Base-by-base conservation (phyloP, 306 rosid species). In the Gastrolobium bilobum region DNA sequence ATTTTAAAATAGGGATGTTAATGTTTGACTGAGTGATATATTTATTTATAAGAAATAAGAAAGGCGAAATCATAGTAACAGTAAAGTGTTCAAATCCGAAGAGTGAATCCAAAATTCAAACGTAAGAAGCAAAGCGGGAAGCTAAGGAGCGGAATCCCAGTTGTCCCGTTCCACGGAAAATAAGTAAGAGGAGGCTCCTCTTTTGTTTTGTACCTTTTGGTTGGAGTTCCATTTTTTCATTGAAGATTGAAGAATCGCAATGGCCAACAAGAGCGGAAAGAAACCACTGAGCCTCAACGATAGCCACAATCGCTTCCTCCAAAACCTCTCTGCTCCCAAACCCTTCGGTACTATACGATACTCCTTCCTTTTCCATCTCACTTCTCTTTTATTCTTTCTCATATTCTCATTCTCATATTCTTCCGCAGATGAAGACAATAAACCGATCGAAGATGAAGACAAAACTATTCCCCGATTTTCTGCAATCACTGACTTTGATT, bases 221-320 rank as follows among this genome's bases (percentile, higher is more conserved):
- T 20, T 20, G 26, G 26, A 20, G 26, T 20, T 20, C 26, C 1
- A 20, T 20, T 20, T 20, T 20, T 20, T 20, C 26, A 20, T 20
- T 20, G 26, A 20, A 20, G 26, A 20, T 20, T 20, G 26, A 20
- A 20, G 48, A 20, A 50, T 2, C 15, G 34, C 33, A 79, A 94
- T 91, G 97, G 97, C 83, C 57, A 89, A 83, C 81, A 78, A 60
- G 37, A 73, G 78, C 77, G 58, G 50, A 15, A 91, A 80, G 75
- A 91, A 81, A 64, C 89, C 95, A 2, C 63, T 83, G 53, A 92
- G 97, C 56, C 90, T 95, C 56, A 95, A 95, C 88, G 99, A 92
- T 10, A 84, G 90, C 63, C 97, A 95, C 76, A 86, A 91, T 75
- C 94, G 97, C 30, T 75, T 92, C 81, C 99, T 94, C 40, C 97